Conservation (phyloP, 1,284 basidiomycete genomes). For the Sporisorium exsertum region DNA sequence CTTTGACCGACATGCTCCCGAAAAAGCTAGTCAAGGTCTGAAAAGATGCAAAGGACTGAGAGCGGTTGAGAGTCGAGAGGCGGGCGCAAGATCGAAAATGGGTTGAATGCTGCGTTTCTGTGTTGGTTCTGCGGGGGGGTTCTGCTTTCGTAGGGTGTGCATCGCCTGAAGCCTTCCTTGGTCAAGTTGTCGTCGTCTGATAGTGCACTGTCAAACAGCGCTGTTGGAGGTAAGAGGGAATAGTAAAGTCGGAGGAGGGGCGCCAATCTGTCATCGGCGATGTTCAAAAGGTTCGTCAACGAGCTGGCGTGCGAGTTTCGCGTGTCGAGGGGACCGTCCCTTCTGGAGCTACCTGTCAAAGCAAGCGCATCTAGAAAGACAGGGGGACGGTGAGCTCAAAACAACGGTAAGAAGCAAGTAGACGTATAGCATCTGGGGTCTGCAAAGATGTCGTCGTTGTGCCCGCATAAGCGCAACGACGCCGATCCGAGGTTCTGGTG, state of each 20-base stretch:
- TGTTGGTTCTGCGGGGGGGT: background rate
- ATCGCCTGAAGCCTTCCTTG: background rate
- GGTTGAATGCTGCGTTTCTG: constrained; percentile 29
- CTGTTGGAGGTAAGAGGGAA: background rate
- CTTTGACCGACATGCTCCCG: constrained; percentile 4
- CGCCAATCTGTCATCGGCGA: constrained; percentile 6
- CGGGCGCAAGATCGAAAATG: constrained; percentile 49
- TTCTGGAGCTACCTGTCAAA: constrained; percentile 1
- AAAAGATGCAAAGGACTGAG: background rate
- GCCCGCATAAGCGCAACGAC: background rate
- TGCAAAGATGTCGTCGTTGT: background rate
- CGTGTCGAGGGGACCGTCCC: background rate
- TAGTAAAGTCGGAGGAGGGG: background rate
- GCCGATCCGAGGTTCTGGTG: background rate
- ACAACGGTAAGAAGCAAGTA: constrained; percentile 1
- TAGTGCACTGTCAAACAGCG: constrained; percentile 10
- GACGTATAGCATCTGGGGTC: background rate
- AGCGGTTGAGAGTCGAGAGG: constrained; percentile 9
- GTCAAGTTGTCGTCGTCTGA: background rate
- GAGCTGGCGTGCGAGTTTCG: background rate
- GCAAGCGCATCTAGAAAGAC: background rate
- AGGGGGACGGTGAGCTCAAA: constrained; percentile 24
- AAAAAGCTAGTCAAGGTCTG: constrained; percentile 4
- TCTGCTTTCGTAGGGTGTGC: background rate
- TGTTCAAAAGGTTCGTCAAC: background rate